Evolutionary conservation across 164 flowering plant genomes (phyloP).

Genomic region (Berberis vulgaris): DNA sequence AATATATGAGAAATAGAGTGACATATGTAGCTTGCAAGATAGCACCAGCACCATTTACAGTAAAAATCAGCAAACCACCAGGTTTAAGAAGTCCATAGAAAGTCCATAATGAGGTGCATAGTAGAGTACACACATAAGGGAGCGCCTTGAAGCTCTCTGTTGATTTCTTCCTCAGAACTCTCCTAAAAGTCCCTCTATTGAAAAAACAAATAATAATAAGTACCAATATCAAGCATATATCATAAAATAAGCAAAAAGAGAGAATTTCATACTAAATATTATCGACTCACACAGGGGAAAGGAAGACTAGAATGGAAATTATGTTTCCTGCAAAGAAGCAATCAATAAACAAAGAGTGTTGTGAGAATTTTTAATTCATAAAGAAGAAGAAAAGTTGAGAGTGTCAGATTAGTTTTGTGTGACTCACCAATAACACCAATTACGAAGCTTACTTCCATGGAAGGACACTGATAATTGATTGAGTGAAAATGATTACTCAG

Average conservation of each 20-base stretch:
- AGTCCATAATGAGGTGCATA: slow-evolving; percentile 64
- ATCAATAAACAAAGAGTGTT: neutral
- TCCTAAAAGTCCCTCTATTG: slow-evolving; percentile 39
- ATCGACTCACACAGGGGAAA: slow-evolving; percentile 61
- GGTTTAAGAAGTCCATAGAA: slow-evolving; percentile 78
- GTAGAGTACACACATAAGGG: slow-evolving; percentile 55
- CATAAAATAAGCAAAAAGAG: neutral
- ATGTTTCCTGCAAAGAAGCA: slow-evolving; percentile 43
- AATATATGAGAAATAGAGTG: slow-evolving; percentile 48
- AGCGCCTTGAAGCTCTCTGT: slow-evolving; percentile 52
- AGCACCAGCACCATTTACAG: slow-evolving; percentile 66
- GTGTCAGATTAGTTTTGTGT: too few species aligned
- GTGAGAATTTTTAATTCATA: neutral
- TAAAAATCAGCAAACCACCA: slow-evolving; percentile 43
- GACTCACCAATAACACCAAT: slow-evolving; percentile 56
- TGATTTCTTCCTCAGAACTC: slow-evolving; percentile 63
- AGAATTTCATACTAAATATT: neutral
- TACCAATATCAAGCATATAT: neutral
- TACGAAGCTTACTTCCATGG: slow-evolving; percentile 44
- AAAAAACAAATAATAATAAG: neutral
- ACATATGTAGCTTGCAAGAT: slow-evolving; percentile 48
- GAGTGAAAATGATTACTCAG: neutral
- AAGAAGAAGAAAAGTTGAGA: neutral
- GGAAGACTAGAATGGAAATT: slow-evolving; percentile 51
- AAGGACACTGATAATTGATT: neutral